Evolutionary conservation across 2,329 filamentous ascomycete genomes (phyloP), one percentile per base, ranked within the genome.

Genomic region (Trichoderma aggressivum): DNA sequence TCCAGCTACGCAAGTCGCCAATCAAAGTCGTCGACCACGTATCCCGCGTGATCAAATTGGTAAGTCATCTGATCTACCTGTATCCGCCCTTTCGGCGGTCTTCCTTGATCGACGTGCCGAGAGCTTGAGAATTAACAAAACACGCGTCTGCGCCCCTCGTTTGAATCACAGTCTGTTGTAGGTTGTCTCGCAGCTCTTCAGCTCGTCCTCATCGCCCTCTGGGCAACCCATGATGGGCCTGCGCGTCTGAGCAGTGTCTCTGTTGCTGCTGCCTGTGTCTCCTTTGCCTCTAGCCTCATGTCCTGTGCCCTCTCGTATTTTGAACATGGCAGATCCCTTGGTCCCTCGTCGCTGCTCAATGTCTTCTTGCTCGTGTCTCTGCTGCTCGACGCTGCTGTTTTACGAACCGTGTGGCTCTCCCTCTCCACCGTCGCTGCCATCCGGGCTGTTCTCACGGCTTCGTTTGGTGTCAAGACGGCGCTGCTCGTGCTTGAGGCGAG

Each of bases 401-500:
- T 69, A 43, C 65, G 65, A 16, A 82, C 79, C 14, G 75, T 82
- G 18, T 82, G 80, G 78, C 74, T 79, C 43, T 73, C 74, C 21
- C 74, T 73, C 5, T 64, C 56, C 39, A 24, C 28, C 21, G 63
- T 7, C n/a, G 63, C 63, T 18, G 62, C 76, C 43, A 76, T 82
- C 8, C 76, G 76, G 1, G 76, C 76, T 53, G 75, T 82, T 14
- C 82, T 81, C 36, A 81, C 80, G 0, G 75, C 77, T n/a, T 76
- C 73, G 6, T 67, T 67, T 59, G 64, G 34, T 10, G 68, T 82
- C 34, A 85, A 84, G 73, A 71, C 78, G n/a, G 75, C 72, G 0
- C 70, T 81, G 72, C 55, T 82, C 21, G 74, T 81, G 30, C 78
- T 82, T 3, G 83, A 85, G 75, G 81, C 81, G 2, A 74, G 76